Evolutionary conservation across 352 stramenopile species (phyloP), one percentile per base, ranked within the genome.

Genomic region (Phytopythium chamaehyphon): DNA sequence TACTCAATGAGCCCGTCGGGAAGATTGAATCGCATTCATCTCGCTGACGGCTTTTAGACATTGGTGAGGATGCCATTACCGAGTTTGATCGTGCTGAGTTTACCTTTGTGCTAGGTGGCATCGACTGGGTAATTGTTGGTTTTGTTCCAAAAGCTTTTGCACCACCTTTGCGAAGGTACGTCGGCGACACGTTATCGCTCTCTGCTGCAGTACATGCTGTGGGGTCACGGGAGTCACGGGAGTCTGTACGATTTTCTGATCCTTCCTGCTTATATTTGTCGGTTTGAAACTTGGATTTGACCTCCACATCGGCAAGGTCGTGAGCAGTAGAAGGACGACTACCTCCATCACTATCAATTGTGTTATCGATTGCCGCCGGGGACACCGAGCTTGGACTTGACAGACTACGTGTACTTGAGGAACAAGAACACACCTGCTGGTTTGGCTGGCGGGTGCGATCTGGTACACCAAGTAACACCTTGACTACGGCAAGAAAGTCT

Each of bases 401-500:
- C 0, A 14, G 10, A 28, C n/a, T n/a, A 8, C 8, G 26, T 11
- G n/a, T 6, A 6, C 7, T 28, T 6, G 45, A 40, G 0, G 45
- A 39, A 19, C 47, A 53, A 5, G 47, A 15, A 21, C 47, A 53
- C 9, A n/a, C 3, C 45, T 19, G 6, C 1, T 15, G 3, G 2
- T 21, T 18, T 12, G 19, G 0, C 2, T 42, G 21, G 5, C 16
- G 47, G 19, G 24, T 51, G 2, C 31, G 18, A n/a, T 80, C 57
- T 6, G 45, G 59, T 6, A 64, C 60, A 3, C 77, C 74, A 18
- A 90, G 50, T 38, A 93, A 54, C 6, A 93, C 66, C 28, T 58
- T 59, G 1, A 93, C 10, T 3, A 79, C 69, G 11, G 80, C 19
- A 5, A 93, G 55, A 11, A 88, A 84, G 40, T 88, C 77, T 1